Conservation (phyloP, 2,329 filamentous ascomycete species). For the Talaromyces amestolkiae region DNA sequence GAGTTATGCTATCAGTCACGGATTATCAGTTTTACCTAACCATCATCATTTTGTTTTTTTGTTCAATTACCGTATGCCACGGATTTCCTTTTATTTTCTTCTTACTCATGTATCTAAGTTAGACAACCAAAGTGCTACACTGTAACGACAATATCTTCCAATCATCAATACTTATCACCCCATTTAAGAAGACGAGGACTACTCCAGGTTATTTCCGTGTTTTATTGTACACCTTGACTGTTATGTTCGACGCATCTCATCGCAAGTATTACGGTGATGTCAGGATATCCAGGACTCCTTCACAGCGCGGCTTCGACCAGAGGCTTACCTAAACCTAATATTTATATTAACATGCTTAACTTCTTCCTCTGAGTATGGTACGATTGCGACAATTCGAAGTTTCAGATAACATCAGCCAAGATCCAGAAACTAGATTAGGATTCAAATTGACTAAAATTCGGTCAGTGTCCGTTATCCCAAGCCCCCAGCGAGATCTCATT, state of each 20-base stretch:
- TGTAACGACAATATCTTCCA: not conserved
- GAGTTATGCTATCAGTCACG: not conserved
- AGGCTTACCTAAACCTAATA: too few species aligned
- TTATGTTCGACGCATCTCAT: not conserved
- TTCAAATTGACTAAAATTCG: too few species aligned
- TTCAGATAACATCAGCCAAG: too few species aligned
- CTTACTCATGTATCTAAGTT: not conserved
- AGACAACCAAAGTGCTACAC: not conserved
- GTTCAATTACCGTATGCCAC: not conserved
- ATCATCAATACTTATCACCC: not conserved
- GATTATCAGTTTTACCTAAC: not conserved
- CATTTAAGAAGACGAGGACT: not conserved
- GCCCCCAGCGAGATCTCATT: too few species aligned
- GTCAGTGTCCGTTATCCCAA: too few species aligned
- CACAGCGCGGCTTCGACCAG: too few species aligned
- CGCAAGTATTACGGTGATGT: not conserved
- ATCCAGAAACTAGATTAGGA: too few species aligned
- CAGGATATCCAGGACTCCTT: not conserved
- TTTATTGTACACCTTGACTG: not conserved
- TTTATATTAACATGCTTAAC: too few species aligned
- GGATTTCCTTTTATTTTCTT: not conserved
- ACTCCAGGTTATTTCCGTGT: not conserved
- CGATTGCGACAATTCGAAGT: too few species aligned
- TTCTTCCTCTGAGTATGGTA: too few species aligned
- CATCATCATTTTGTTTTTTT: not conserved